Base-by-base conservation (phyloP, 257 asterid species). In the Nicotiana benthamiana region DNA sequence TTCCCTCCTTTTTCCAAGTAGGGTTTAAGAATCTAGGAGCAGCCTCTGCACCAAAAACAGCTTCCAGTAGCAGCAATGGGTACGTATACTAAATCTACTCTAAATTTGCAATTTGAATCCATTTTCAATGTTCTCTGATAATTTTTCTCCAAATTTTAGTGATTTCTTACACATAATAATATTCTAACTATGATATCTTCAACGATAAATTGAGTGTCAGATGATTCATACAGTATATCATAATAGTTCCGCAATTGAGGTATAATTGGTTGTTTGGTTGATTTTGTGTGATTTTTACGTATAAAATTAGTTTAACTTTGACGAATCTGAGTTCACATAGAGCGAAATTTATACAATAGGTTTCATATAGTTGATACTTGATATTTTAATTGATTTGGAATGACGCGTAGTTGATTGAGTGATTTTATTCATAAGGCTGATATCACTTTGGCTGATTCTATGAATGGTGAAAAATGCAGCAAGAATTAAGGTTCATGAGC, bases 401-500 rank as follows among this genome's bases (percentile, higher is more conserved):
- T 17, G 57, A 12, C 4, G 4, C 3, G 6, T 4, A 46, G 36
- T 56, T 70, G 18, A 4, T 52, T 22, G 30, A 22, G 3, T 24
- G 32, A 10, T 9, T 60, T 59, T 8, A 9, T 20, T 20, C 30
- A 3, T 57, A n/a, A 57, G 26, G 17, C 1, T 22, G 34, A 61
- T 61, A 20, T 59, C 16, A 9, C 11, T 72, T 72, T 72, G 0
- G 24, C 5, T 72, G 24, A 13, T 22, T 72, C 12, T 22, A 20
- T 43, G 40, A 43, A 1, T 79, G 61, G 10, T 60, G 63, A n/a
- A 46, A 75, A 72, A 57, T 80, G 80, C 84, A 89, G 95, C 93
- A 53, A 84, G 95, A 78, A 88, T 89, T 81, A 91, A 89, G 89
- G 92, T 89, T 77, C 93, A 91, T 81, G 95, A 91, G 88, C 89